Percentiles rank a stretch among this genome's conserved stretches.
Evolutionary conservation across 2,329 filamentous ascomycete genomes (phyloP).

Genomic region (Aspergillus thermomutatus): DNA sequence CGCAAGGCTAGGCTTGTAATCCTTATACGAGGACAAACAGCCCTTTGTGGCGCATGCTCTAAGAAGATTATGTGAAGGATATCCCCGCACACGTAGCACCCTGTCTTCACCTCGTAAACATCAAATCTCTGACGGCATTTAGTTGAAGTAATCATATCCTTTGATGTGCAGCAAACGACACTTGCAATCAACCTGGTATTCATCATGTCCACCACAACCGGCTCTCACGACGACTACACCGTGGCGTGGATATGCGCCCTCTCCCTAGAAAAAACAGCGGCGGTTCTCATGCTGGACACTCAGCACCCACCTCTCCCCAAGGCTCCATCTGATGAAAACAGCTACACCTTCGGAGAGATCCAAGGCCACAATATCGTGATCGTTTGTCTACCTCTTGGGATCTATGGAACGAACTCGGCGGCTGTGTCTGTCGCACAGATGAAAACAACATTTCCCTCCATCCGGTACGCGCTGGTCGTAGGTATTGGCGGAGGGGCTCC

Average conservation of each 20-base stretch:
- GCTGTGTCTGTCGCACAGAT: constrained; percentile 6
- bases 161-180: no score
- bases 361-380: constrained; percentile 6
- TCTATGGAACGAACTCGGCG: constrained; percentile 4
- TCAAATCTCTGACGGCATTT: no score
- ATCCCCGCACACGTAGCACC: no score
- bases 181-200: no score
- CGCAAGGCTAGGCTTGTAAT: no score
- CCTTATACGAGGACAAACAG: no score
- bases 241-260: constrained; percentile 9
- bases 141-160: no score
- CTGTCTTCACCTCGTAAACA: no score
- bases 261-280: constrained; percentile 4
- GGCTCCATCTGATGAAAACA: constrained; percentile 2
- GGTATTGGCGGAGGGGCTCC: constrained; percentile 10
- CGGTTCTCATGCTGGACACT: constrained; percentile 6
- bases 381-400: constrained; percentile 1
- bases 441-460: constrained; percentile 2
- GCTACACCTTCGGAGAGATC: constrained; percentile 3
- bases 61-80: no score
- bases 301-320: background rate
- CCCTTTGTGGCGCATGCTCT: no score
- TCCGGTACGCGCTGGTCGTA: constrained; percentile 8
- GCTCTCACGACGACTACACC: constrained; percentile 3
- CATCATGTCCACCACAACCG: no score